Evolutionary conservation across 805 yeast species (phyloP).

Genomic region (Hermanozyma aechmeae): DNA sequence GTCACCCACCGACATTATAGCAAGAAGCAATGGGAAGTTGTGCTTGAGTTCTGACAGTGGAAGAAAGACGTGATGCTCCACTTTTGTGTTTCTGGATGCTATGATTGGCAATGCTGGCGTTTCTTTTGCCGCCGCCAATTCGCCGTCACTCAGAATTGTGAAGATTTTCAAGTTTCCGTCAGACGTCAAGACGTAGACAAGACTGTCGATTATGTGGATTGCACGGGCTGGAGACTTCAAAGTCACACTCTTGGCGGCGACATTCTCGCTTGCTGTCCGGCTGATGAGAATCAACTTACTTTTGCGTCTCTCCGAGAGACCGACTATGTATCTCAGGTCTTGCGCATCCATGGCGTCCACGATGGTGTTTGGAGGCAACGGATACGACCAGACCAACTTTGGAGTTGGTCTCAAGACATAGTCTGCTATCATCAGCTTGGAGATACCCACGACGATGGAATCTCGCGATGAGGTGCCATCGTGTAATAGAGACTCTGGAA

Average conservation of each 20-base stretch:
- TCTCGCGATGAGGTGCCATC: constrained; percentile 12
- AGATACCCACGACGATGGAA: constrained; percentile 41
- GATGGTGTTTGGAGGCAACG: constrained; percentile 38
- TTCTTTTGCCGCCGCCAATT: too few relatives aligned
- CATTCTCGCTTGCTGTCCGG: constrained; percentile 5
- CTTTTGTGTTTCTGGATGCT: neutral
- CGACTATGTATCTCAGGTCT: constrained; percentile 26
- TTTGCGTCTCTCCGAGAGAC: constrained; percentile 26
- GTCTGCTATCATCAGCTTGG: constrained; percentile 44
- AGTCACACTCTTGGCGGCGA: neutral
- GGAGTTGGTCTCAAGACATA: constrained; percentile 48
- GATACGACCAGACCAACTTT: constrained; percentile 45
- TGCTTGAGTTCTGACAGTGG: neutral
- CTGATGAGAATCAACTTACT: constrained; percentile 8
- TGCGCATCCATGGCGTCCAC: constrained; percentile 32
- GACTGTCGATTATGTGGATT: neutral
- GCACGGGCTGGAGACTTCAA: neutral
- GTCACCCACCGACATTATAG: neutral
- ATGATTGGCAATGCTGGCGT: neutral
- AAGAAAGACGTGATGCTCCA: neutral
- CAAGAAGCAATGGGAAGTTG: too few relatives aligned
- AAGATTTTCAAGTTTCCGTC: neutral
- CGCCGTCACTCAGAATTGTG: neutral
- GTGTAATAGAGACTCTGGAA: constrained; percentile 6
- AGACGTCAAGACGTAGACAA: neutral